Percentiles rank a stretch among this genome's conserved stretches.
phyloP scores from a whole-genome alignment of 1,284 basidiomycete genomes.

The Ceratobasidium sp. region DNA sequence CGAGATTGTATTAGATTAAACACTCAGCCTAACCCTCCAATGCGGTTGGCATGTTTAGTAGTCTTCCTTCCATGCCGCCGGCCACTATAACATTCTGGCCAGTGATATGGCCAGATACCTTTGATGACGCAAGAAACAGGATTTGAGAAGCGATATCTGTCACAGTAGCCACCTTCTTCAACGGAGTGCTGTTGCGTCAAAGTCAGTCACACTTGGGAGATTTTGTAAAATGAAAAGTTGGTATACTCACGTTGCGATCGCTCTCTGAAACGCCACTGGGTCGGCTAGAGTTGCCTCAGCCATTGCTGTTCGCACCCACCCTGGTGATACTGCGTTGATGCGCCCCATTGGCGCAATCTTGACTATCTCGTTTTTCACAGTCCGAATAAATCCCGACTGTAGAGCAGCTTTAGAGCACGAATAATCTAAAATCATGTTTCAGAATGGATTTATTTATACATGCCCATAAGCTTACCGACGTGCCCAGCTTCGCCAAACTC shows the following conservation, averaged over 20 bases:
- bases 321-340: slow-evolving; percentile 76
- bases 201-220: not conserved
- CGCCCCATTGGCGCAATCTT: slow-evolving; percentile 71
- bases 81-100: slow-evolving; percentile 75
- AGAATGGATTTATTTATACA: slow-evolving; percentile 41
- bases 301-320: slow-evolving; percentile 73
- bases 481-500: slow-evolving; percentile 75
- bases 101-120: slow-evolving; percentile 72
- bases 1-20: too few relatives aligned
- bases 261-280: slow-evolving; percentile 57
- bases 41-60: slow-evolving; percentile 51
- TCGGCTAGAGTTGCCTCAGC: slow-evolving; percentile 59
- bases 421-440: slow-evolving; percentile 40
- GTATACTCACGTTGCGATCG: slow-evolving; percentile 66
- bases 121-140: slow-evolving; percentile 65
- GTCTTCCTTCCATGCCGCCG: slow-evolving; percentile 78
- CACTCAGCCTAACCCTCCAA: not conserved
- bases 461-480: slow-evolving; percentile 62
- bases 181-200: slow-evolving; percentile 66
- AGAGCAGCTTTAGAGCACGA: slow-evolving; percentile 56
- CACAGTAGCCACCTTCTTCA: slow-evolving; percentile 72
- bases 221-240: too few relatives aligned
- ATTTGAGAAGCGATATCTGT: slow-evolving; percentile 72
- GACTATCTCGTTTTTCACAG: slow-evolving; percentile 82
- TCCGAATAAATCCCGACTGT: slow-evolving; percentile 74